Percentiles rank a stretch among this genome's conserved stretches.
These are phyloP conservation scores for Laguncularia racemosa DNA, from an alignment of 345 rosid species.

Conservation along the genomic window DNA sequence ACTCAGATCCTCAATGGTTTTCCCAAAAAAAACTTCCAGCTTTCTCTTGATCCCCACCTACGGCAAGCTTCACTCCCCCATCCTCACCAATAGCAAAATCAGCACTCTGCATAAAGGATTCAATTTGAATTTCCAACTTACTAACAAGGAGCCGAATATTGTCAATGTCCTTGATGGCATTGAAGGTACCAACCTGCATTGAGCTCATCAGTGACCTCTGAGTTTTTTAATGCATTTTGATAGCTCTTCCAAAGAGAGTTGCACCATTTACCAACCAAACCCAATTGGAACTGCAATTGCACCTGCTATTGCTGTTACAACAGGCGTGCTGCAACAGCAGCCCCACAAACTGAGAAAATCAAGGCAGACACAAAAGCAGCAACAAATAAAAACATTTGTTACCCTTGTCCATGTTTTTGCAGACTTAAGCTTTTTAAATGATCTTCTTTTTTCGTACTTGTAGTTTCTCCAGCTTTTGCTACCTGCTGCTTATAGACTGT, in stretches of 20 bases:
- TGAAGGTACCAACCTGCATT: slow-evolving; percentile 35
- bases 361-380: slow-evolving; percentile 62
- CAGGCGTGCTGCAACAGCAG: slow-evolving; percentile 70
- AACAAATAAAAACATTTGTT: slow-evolving; percentile 62
- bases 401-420: slow-evolving; percentile 71
- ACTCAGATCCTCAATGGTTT: slow-evolving; percentile 51
- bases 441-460: slow-evolving; percentile 42
- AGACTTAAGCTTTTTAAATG: slow-evolving; percentile 49
- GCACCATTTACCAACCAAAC: slow-evolving; percentile 79
- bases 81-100: slow-evolving; percentile 53
- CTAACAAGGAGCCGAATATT: slow-evolving; percentile 44
- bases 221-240: slow-evolving; percentile 45
- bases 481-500: slow-evolving; percentile 45
- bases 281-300: slow-evolving; percentile 64
- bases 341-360: slow-evolving; percentile 84
- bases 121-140: slow-evolving; percentile 47
- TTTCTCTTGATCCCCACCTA: slow-evolving; percentile 81
- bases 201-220: slow-evolving; percentile 43
- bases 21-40: slow-evolving; percentile 43
- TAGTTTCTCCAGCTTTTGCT: slow-evolving; percentile 42
- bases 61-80: slow-evolving; percentile 41
- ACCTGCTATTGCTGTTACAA: slow-evolving; percentile 56
- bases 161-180: slow-evolving; percentile 65
- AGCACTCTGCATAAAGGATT: slow-evolving; percentile 42
- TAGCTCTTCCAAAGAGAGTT: slow-evolving; percentile 50